These are phyloP conservation scores for Gloeopeniophorella convolvens DNA, from an alignment of 768 basidiomycete species.

Conservation along the genomic window DNA sequence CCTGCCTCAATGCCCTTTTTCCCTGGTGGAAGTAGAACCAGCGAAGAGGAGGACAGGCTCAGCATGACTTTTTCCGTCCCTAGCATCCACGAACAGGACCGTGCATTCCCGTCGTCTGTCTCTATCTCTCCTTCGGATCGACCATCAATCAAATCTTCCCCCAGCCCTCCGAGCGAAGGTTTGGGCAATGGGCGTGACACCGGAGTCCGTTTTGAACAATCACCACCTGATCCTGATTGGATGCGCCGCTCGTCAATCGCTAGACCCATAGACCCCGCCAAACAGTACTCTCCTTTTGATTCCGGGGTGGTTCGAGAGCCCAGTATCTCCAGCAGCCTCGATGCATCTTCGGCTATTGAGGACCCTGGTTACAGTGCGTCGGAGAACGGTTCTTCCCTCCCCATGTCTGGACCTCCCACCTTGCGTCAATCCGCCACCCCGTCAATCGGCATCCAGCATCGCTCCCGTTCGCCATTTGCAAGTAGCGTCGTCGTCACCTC, in stretches of 20 bases:
- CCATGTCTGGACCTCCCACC: constrained; percentile 13
- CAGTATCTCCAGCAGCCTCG: constrained; percentile 19
- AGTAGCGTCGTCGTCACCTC: constrained; percentile 46
- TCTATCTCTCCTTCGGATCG: constrained; percentile 59
- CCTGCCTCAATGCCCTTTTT: constrained; percentile 83
- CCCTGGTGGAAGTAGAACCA: constrained; percentile 56
- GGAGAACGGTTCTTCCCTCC: constrained; percentile 12
- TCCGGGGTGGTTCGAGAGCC: constrained; percentile 9
- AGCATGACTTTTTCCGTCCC: constrained; percentile 42
- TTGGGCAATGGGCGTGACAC: constrained; percentile 25
- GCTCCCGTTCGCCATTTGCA: constrained; percentile 37
- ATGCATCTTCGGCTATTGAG: constrained; percentile 13
- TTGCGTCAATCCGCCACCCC: constrained; percentile 15
- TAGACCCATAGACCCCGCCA: constrained; percentile 11
- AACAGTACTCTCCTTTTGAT: constrained; percentile 28
- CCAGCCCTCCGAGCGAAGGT: constrained; percentile 46
- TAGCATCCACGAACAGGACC: constrained; percentile 36
- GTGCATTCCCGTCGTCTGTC: constrained; percentile 46
- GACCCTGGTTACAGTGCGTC: constrained; percentile 3
- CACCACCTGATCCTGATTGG: constrained; percentile 26
- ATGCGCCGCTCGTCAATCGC: constrained; percentile 19
- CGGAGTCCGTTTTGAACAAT: constrained; percentile 21
- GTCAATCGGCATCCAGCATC: constrained; percentile 21
- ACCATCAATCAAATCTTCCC: constrained; percentile 64
- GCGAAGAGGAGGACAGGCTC: constrained; percentile 47